Evolutionary conservation across 495 filamentous ascomycete species (phyloP).

Genomic region (Bacidia gigantensis): DNA sequence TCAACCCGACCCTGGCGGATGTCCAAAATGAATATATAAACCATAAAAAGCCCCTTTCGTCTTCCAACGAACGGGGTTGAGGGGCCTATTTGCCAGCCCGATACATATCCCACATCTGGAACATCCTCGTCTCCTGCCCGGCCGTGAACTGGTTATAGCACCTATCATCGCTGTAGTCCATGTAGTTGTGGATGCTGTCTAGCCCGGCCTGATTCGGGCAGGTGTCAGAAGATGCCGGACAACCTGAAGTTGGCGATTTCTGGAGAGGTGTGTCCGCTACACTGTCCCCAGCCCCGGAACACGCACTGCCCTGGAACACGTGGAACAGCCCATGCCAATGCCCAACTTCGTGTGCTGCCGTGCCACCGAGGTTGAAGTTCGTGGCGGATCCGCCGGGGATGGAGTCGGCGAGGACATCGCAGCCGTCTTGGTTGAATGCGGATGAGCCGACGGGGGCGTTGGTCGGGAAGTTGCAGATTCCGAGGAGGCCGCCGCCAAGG

Average conservation of each 20-base stretch:
- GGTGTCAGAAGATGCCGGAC: constrained; percentile 31
- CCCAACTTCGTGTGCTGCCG: constrained; percentile 39
- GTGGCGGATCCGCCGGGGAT: constrained; percentile 32
- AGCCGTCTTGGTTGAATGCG: constrained; percentile 35
- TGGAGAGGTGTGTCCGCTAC: constrained; percentile 39
- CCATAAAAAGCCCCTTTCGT: too few relatives aligned
- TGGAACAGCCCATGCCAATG: constrained; percentile 46
- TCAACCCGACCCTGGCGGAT: too few relatives aligned
- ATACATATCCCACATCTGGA: constrained; percentile 33
- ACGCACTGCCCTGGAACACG: constrained; percentile 36
- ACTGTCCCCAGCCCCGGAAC: constrained; percentile 34
- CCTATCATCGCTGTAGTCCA: constrained; percentile 40
- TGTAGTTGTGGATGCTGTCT: constrained; percentile 39
- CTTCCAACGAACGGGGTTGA: too few relatives aligned
- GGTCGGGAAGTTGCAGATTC: constrained; percentile 34
- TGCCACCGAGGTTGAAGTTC: constrained; percentile 37
- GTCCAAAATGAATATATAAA: too few relatives aligned
- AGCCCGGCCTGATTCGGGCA: constrained; percentile 31
- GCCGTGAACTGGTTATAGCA: constrained; percentile 36
- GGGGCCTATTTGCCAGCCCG: constrained; percentile 21
- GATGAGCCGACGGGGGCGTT: constrained; percentile 19
- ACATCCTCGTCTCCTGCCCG: constrained; percentile 33
- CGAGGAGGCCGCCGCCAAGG: constrained; percentile 31
- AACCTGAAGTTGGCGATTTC: constrained; percentile 33
- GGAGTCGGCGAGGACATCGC: constrained; percentile 34